Percentiles rank a stretch among this genome's conserved stretches.
Evolutionary conservation across 129 eudicot species (phyloP).

Genomic region (Oenanthe sinensis): DNA sequence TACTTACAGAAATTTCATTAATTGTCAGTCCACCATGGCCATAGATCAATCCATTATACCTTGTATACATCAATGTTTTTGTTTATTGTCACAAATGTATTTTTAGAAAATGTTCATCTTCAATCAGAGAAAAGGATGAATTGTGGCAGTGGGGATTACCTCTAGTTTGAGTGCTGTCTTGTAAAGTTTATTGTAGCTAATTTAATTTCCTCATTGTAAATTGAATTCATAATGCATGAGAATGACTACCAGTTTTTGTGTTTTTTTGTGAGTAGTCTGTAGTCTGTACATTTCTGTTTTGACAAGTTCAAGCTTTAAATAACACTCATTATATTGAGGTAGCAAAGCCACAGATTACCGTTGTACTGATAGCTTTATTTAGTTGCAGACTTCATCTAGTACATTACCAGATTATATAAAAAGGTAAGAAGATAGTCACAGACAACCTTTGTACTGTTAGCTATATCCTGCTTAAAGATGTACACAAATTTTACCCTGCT

Average conservation of each 20-base stretch:
- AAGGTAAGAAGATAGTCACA: not conserved
- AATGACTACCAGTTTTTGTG: not conserved
- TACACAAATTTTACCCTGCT: not conserved
- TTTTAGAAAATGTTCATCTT: not conserved
- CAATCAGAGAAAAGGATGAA: not conserved
- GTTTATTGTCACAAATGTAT: not conserved
- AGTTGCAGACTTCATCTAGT: not conserved
- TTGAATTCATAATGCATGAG: conserved; percentile 7
- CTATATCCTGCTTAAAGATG: too few relatives aligned
- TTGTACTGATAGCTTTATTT: not conserved
- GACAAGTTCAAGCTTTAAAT: too few relatives aligned
- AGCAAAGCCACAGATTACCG: not conserved
- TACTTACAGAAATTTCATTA: not conserved
- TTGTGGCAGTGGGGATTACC: not conserved
- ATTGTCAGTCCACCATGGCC: not conserved
- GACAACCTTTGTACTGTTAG: too few relatives aligned
- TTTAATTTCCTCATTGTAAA: not conserved
- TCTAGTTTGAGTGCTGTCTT: not conserved
- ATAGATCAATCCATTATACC: not conserved
- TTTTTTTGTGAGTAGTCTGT: too few relatives aligned
- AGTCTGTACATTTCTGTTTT: too few relatives aligned
- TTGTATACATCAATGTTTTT: conserved; percentile 1
- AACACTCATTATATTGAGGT: not conserved
- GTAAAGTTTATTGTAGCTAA: not conserved
- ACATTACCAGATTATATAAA: not conserved